Conservation (phyloP, 2,329 filamentous ascomycete genomes). For the Botrytis byssoidea region DNA sequence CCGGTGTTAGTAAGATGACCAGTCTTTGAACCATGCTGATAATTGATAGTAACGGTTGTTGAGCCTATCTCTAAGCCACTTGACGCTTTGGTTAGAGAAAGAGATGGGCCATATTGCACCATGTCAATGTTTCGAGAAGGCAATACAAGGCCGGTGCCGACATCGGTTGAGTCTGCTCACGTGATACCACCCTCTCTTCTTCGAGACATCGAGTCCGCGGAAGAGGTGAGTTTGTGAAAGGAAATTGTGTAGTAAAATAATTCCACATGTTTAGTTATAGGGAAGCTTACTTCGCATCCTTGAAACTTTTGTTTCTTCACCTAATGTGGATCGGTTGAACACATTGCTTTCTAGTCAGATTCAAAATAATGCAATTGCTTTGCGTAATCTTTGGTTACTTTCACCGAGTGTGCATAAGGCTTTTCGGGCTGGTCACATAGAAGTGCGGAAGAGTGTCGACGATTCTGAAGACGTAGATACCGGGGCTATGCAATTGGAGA, state of each 20-base stretch:
- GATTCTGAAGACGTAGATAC: too few relatives aligned
- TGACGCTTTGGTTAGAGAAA: neutral
- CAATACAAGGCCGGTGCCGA: neutral
- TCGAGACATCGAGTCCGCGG: neutral
- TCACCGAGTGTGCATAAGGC: neutral
- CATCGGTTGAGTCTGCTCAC: neutral
- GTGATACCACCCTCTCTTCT: neutral
- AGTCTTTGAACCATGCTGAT: neutral
- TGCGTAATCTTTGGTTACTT: neutral
- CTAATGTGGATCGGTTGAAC: neutral
- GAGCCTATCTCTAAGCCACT: neutral
- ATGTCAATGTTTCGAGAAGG: neutral
- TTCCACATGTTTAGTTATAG: neutral
- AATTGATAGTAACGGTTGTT: neutral
- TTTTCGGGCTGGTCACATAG: neutral
- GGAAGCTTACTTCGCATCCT: neutral
- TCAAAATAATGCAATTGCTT: neutral
- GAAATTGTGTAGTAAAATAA: neutral
- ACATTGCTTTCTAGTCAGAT: neutral
- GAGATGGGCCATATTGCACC: constrained; percentile 5
- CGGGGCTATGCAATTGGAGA: neutral
- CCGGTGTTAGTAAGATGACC: neutral
- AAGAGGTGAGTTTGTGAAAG: neutral
- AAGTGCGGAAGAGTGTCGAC: neutral
- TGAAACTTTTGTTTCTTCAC: neutral